Evolutionary conservation across 306 rosid species (phyloP).

Genomic region (Oemleria cerasiformis): DNA sequence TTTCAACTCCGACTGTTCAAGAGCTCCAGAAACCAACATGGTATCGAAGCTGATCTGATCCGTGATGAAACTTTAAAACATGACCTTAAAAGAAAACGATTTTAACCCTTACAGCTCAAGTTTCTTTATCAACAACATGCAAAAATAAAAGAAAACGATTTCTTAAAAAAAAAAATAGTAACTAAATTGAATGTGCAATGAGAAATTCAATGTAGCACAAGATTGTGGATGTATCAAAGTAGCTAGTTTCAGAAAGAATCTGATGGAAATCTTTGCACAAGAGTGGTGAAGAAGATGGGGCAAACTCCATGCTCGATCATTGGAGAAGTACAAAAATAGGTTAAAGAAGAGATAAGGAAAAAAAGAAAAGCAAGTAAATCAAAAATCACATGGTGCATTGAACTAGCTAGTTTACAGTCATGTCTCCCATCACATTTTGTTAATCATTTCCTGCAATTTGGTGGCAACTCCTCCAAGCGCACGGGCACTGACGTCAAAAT

Average conservation of each 20-base stretch:
- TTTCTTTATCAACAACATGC: background rate
- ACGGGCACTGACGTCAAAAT: too few species aligned
- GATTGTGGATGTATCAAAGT: too few species aligned
- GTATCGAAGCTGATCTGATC: too few species aligned
- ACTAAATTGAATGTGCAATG: background rate
- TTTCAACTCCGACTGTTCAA: too few species aligned
- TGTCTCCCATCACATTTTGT: background rate
- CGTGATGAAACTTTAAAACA: too few species aligned
- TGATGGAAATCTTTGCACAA: background rate
- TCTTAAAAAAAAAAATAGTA: background rate
- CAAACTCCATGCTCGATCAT: background rate
- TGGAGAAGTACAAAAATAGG: background rate
- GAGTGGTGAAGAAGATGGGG: background rate
- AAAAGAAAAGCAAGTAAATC: conserved; percentile 3
- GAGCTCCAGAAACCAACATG: too few species aligned
- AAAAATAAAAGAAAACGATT: background rate
- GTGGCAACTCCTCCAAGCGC: too few species aligned
- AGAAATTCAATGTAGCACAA: too few species aligned
- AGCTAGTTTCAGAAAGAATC: too few species aligned
- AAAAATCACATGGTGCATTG: conserved; percentile 44
- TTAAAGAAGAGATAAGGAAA: background rate
- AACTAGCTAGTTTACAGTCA: background rate
- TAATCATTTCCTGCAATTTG: background rate
- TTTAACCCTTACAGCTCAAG: background rate
- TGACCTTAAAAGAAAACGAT: background rate